These are phyloP conservation scores for Fusarium avenaceum DNA, from an alignment of 2,329 filamentous ascomycete species.

Conservation along the genomic window DNA sequence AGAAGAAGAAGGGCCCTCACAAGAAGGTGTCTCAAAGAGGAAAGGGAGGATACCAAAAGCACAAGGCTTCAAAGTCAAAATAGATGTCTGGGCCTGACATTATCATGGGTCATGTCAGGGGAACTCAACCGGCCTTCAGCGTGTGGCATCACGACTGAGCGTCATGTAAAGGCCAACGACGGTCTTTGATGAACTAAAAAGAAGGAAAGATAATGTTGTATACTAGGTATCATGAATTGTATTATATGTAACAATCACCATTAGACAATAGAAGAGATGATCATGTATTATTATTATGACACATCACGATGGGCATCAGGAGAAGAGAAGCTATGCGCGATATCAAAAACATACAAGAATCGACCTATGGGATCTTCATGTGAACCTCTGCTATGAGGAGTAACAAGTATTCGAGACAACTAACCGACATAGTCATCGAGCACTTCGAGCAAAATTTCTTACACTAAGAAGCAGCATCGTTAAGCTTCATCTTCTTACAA, in stretches of 20 bases:
- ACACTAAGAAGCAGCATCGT: neutral
- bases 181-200: neutral
- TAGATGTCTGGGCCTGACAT: neutral
- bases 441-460: too few species aligned
- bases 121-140: neutral
- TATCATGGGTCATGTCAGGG: neutral
- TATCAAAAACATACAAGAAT: neutral
- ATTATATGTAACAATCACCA: conserved; percentile 35
- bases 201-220: conserved; percentile 18
- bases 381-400: neutral
- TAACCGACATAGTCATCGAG: too few species aligned
- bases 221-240: conserved; percentile 11
- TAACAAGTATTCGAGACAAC: too few species aligned
- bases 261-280: conserved; percentile 5
- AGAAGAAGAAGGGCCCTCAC: neutral
- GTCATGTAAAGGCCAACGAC: neutral
- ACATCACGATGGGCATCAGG: neutral
- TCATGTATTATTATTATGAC: neutral
- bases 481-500: conserved; percentile 6
- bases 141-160: neutral
- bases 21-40: neutral
- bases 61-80: neutral
- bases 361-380: neutral
- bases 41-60: neutral
- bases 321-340: neutral